phyloP scores from a whole-genome alignment of 2,329 filamentous ascomycete species.

The Colletotrichum zoysiae region DNA sequence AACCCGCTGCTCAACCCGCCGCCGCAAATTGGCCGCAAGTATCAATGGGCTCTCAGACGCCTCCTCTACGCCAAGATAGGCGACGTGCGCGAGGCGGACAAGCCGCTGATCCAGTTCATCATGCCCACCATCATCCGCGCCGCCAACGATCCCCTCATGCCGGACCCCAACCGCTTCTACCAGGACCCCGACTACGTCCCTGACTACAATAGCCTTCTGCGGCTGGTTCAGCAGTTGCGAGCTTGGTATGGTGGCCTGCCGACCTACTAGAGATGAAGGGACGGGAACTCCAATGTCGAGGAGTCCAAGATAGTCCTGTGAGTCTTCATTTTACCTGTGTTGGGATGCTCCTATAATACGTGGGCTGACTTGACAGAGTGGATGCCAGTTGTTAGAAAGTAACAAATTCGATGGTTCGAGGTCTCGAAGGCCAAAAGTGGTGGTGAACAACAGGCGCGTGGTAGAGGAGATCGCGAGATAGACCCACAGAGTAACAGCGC shows the following conservation, averaged over 20 bases:
- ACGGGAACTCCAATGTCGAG: too few species aligned
- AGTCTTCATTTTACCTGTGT: background rate
- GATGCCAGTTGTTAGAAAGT: too few species aligned
- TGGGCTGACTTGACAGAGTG: background rate
- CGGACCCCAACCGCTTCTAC: conserved; percentile 14
- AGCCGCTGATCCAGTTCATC: background rate
- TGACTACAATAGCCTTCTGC: background rate
- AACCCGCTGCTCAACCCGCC: background rate
- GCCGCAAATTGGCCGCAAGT: background rate
- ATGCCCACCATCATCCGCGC: conserved; percentile 10
- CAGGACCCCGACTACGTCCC: background rate
- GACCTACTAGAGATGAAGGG: background rate
- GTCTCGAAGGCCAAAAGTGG: too few species aligned
- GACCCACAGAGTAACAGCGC: background rate
- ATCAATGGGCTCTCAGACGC: background rate
- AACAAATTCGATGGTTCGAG: background rate
- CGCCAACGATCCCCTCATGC: conserved; percentile 11
- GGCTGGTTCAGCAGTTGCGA: conserved; percentile 6
- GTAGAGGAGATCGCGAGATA: background rate
- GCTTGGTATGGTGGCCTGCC: background rate
- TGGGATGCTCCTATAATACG: background rate
- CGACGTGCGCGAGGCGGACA: background rate
- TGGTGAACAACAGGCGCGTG: background rate
- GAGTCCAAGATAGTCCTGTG: background rate
- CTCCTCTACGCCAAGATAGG: background rate